A percentile compares a stretch with the other conserved stretches of the same genome.
These are phyloP conservation scores for Heterobasidion parviporum DNA, from an alignment of 1,284 basidiomycete species.

Conservation along the genomic window DNA sequence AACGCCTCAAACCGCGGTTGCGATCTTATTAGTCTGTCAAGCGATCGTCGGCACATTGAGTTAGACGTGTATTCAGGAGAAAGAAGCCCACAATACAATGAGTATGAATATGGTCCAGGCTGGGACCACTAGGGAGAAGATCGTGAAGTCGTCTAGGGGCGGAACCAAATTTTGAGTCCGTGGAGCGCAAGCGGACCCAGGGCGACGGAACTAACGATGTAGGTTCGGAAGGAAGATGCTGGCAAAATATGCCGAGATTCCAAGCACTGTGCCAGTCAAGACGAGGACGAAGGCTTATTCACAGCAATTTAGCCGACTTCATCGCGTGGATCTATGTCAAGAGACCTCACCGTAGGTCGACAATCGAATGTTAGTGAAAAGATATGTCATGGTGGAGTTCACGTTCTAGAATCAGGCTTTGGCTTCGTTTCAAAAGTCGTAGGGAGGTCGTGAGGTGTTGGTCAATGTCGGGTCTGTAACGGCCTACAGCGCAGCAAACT, in stretches of 20 bases:
- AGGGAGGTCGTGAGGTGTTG: background rate
- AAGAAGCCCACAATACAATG: slow-evolving; percentile 37
- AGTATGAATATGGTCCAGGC: slow-evolving; percentile 55
- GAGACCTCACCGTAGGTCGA: slow-evolving; percentile 9
- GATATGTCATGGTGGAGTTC: slow-evolving; percentile 7
- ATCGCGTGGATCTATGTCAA: background rate
- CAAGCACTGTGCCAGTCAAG: slow-evolving; percentile 58
- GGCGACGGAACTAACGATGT: slow-evolving; percentile 38
- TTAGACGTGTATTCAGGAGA: background rate
- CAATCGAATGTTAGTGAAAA: slow-evolving; percentile 11
- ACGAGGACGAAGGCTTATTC: slow-evolving; percentile 46
- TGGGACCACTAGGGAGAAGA: slow-evolving; percentile 57
- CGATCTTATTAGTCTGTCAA: slow-evolving; percentile 54
- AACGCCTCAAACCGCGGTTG: slow-evolving; percentile 55
- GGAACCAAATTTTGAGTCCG: slow-evolving; percentile 2
- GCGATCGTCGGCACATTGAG: slow-evolving; percentile 5
- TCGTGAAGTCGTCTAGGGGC: slow-evolving; percentile 52
- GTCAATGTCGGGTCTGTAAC: background rate
- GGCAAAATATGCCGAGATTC: slow-evolving; percentile 58
- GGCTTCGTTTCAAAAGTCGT: background rate
- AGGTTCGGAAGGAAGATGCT: slow-evolving; percentile 53
- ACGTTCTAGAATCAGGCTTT: background rate
- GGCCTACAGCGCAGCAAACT: too few relatives aligned
- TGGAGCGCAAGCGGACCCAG: background rate
- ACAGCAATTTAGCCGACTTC: background rate